Percentiles rank a stretch among this genome's conserved stretches.
phyloP scores from a whole-genome alignment of 371 early-diverging fungal species.

The Fennellomyces sp. region DNA sequence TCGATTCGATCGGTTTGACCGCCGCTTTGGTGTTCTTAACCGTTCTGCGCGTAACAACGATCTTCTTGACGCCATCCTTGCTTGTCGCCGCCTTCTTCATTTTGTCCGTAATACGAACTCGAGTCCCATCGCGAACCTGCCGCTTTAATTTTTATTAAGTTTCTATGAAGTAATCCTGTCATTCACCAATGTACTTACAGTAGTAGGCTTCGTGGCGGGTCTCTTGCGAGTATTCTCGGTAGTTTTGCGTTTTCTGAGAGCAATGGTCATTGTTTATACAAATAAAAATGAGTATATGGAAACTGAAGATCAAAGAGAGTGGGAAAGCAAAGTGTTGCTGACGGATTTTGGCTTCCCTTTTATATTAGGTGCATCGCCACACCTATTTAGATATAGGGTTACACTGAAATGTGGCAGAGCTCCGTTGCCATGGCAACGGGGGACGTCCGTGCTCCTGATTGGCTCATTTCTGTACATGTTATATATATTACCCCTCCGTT shows the following conservation, averaged over 20 bases:
- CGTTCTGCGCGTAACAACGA: neutral
- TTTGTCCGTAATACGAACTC: neutral
- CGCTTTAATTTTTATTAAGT: no score
- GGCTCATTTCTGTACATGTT: no score
- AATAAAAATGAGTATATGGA: neutral
- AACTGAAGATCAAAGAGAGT: neutral
- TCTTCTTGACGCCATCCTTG: neutral
- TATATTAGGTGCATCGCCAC: constrained; percentile 4
- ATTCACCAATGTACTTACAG: neutral
- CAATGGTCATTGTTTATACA: neutral
- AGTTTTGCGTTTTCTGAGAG: no score
- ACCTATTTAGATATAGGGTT: neutral
- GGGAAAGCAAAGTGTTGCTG: neutral
- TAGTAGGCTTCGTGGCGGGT: neutral
- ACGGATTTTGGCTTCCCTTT: neutral
- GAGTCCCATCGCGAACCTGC: neutral
- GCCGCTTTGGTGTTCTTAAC: neutral
- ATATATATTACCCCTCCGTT: no score
- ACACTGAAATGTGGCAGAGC: neutral
- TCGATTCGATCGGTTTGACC: constrained; percentile 6
- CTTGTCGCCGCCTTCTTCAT: neutral
- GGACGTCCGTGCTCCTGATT: no score
- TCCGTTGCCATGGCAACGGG: constrained; percentile 9
- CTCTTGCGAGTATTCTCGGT: neutral
- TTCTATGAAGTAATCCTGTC: neutral